Base-by-base conservation (phyloP, 371 early-diverging fungal genomes). In the Syncephalastrum monosporum region DNA sequence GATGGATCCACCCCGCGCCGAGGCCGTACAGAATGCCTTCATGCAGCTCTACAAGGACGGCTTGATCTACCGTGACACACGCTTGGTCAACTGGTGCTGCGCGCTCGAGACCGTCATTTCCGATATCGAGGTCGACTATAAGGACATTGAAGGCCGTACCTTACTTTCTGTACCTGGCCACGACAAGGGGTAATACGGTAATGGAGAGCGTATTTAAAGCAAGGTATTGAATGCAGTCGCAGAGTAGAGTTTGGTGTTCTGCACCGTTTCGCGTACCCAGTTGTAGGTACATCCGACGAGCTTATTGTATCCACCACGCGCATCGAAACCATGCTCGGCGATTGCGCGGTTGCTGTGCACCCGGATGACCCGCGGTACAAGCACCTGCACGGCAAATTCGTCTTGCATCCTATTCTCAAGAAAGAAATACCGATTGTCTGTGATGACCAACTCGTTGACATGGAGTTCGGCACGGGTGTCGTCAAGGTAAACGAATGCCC, bases 281-380 rank as follows among this genome's bases (percentile, higher is more conserved):
- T 91, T 10, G 79, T 78, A 14, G 38, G 38, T 12, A 33, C 38
- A 6, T 33, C 38, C 10, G 75, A 85, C 58, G 79, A 87, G 42
- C 71, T 99, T 38, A 84, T 88, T 25, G 95, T 99, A 13, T 94
- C 93, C 7, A 99, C 99, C 13, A 99, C 99, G 3, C 91, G 99
- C 64, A 90, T 98, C 44, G 99, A 99, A 65, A 99, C 99, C 4
- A 98, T 99, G 90, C 82, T 99, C 13, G 99, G 99, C 49, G 99
- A 99, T 77, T 92, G 90, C 41, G 99, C 99, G 4, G 82, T 99
- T 24, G 98, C 98, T 47, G 88, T 97, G 43, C 91, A 98, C 71
- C 98, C 98, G 7, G 69, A 84, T 0, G 99, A 99, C 72, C 56
- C 61, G 19, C 81, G 99, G 60, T 98, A 96, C 71, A 83, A 73